Percentiles rank a stretch among this genome's conserved stretches.
Conservation (phyloP, 768 basidiomycete genomes). For the Coprinopsis marcescibilis region DNA sequence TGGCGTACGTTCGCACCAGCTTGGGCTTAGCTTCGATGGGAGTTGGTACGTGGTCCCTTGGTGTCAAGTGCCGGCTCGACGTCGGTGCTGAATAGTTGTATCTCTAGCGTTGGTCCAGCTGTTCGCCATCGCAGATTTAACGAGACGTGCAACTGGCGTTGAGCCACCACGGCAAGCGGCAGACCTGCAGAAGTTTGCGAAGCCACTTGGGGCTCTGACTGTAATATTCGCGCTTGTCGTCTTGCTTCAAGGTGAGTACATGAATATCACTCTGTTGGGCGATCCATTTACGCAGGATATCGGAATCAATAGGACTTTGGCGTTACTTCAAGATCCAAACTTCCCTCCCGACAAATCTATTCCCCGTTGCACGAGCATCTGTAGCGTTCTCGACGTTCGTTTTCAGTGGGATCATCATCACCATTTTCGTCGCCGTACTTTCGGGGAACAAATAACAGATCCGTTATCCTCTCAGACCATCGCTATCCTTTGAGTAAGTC, state of each 20-base stretch:
- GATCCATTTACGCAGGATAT: too few relatives aligned
- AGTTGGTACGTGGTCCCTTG: constrained; percentile 37
- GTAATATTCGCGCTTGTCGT: constrained; percentile 2
- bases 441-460: too few relatives aligned
- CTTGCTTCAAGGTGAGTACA: constrained; percentile 8
- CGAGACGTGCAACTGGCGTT: neutral
- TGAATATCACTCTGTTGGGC: neutral
- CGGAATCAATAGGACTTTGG: constrained; percentile 12
- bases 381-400: constrained; percentile 4
- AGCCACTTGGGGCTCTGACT: constrained; percentile 9
- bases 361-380: constrained; percentile 10
- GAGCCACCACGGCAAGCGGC: neutral
- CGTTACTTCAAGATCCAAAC: constrained; percentile 14
- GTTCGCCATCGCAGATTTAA: constrained; percentile 9
- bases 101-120: constrained; percentile 12
- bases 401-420: constrained; percentile 1
- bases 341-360: constrained; percentile 5
- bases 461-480: too few relatives aligned
- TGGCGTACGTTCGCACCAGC: constrained; percentile 55
- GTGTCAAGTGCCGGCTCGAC: neutral
- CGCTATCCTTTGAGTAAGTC: too few relatives aligned
- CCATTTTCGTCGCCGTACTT: constrained; percentile 7
- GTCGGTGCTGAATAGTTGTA: neutral
- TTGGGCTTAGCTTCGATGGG: constrained; percentile 43
- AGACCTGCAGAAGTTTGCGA: constrained; percentile 1